phyloP scores from a whole-genome alignment of 306 rosid genomes.

The Cucumis cinereus region DNA sequence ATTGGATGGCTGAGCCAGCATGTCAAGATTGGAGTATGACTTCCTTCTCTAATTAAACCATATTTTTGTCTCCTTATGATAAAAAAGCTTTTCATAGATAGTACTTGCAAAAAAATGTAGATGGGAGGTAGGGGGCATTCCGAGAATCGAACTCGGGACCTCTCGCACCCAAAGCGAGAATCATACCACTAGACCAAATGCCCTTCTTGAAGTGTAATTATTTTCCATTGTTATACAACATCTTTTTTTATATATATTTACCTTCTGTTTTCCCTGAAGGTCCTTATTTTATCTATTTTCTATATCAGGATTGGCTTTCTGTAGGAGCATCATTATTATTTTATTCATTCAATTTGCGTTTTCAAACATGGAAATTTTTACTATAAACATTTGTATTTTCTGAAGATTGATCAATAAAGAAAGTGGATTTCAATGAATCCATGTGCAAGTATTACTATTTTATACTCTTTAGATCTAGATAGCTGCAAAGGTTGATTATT shows the following conservation, averaged over 20 bases:
- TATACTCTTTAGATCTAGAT: not conserved
- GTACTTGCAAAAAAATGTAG: not conserved
- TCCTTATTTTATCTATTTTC: not conserved
- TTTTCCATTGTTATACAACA: not conserved
- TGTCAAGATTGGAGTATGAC: not conserved
- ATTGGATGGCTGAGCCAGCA: too few species aligned
- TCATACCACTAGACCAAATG: slow-evolving; percentile 18
- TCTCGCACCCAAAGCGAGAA: slow-evolving; percentile 18
- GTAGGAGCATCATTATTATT: not conserved
- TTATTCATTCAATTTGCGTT: not conserved
- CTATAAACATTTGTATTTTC: not conserved
- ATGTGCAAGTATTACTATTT: not conserved
- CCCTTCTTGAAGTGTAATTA: not conserved
- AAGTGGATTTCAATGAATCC: not conserved
- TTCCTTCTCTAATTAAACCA: not conserved
- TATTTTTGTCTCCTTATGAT: not conserved
- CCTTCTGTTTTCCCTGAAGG: not conserved
- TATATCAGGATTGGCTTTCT: not conserved
- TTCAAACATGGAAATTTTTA: not conserved
- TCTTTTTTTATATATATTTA: not conserved
- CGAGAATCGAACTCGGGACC: slow-evolving; percentile 12
- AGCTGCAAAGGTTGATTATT: not conserved
- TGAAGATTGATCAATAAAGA: not conserved
- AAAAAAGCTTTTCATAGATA: not conserved
- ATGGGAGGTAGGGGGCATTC: not conserved